phyloP scores from a whole-genome alignment of 805 yeast genomes.

The Suhomyces sp. region DNA sequence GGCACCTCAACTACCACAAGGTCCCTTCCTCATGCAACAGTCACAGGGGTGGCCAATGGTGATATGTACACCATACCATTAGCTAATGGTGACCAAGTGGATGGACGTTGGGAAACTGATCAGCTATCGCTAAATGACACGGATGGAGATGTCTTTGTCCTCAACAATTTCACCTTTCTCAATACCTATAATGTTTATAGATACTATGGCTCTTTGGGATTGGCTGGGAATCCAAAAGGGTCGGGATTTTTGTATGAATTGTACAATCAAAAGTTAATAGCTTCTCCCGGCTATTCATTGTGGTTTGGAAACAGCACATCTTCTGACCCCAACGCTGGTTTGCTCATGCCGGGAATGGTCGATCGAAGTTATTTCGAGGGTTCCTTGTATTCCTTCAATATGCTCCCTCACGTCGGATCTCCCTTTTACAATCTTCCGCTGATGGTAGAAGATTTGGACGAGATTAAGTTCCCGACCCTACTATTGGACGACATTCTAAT shows the following conservation, averaged over 20 bases:
- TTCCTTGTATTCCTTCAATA: slow-evolving; percentile 46
- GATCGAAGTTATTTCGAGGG: slow-evolving; percentile 47
- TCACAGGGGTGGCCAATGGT: slow-evolving; percentile 13
- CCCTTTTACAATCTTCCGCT: too few species aligned
- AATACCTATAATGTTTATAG: slow-evolving; percentile 21
- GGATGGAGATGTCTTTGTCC: slow-evolving; percentile 7
- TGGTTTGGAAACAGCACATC: slow-evolving; percentile 21
- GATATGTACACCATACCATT: slow-evolving; percentile 24
- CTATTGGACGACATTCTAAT: slow-evolving; percentile 22
- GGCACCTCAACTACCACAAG: slow-evolving; percentile 10
- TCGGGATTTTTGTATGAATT: slow-evolving; percentile 29
- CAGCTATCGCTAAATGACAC: slow-evolving; percentile 19
- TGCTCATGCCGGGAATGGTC: slow-evolving; percentile 57
- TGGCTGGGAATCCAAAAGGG: slow-evolving; percentile 26
- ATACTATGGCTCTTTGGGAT: slow-evolving; percentile 34
- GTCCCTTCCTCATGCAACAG: slow-evolving; percentile 9
- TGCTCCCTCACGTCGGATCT: slow-evolving; percentile 35
- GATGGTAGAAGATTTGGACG: slow-evolving; percentile 5
- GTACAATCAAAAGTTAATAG: slow-evolving; percentile 17
- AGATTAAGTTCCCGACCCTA: slow-evolving; percentile 28
- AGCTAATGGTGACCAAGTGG: slow-evolving; percentile 23
- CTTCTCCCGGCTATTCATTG: slow-evolving; percentile 33
- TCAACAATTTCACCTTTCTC: slow-evolving; percentile 27
- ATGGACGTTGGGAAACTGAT: slow-evolving; percentile 26
- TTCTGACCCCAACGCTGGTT: slow-evolving; percentile 20